Conservation (phyloP, 805 yeast species). For the Saturnispora sanitii region DNA sequence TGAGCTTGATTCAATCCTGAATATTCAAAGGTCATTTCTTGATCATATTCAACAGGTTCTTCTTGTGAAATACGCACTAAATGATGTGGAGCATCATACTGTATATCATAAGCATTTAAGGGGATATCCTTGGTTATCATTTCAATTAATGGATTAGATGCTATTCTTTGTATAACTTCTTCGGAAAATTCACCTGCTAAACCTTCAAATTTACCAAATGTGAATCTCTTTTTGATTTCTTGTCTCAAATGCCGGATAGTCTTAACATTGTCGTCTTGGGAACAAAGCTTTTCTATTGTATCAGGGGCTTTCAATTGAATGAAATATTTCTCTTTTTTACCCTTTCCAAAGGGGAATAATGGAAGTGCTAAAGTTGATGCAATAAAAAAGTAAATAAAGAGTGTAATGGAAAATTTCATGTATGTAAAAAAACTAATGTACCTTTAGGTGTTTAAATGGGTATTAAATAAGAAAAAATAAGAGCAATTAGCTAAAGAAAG, state of each 20-base stretch:
- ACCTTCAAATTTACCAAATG: constrained; percentile 65
- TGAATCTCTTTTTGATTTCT: constrained; percentile 40
- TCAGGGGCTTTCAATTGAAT: constrained; percentile 43
- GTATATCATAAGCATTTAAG: constrained; percentile 41
- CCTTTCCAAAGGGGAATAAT: constrained; percentile 1
- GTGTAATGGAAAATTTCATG: neutral
- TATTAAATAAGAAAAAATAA: neutral
- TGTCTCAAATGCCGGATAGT: constrained; percentile 35
- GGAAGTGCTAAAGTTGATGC: constrained; percentile 6
- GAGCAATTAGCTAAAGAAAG: neutral
- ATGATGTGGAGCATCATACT: constrained; percentile 38
- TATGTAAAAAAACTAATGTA: neutral
- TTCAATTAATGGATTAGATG: constrained; percentile 51
- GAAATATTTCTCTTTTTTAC: constrained; percentile 28
- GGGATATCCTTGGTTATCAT: constrained; percentile 59
- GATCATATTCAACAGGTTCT: constrained; percentile 18
- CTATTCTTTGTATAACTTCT: constrained; percentile 37
- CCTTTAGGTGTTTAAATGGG: neutral
- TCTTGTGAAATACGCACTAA: constrained; percentile 53
- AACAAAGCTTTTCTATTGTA: constrained; percentile 38
- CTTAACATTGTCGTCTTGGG: constrained; percentile 30
- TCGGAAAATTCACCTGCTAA: constrained; percentile 53
- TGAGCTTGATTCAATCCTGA: constrained; percentile 40
- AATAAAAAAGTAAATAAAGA: constrained; percentile 4
- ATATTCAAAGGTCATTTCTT: constrained; percentile 37